phyloP scores from a whole-genome alignment of 805 yeast species.

The Naumovozyma dairenensis region DNA sequence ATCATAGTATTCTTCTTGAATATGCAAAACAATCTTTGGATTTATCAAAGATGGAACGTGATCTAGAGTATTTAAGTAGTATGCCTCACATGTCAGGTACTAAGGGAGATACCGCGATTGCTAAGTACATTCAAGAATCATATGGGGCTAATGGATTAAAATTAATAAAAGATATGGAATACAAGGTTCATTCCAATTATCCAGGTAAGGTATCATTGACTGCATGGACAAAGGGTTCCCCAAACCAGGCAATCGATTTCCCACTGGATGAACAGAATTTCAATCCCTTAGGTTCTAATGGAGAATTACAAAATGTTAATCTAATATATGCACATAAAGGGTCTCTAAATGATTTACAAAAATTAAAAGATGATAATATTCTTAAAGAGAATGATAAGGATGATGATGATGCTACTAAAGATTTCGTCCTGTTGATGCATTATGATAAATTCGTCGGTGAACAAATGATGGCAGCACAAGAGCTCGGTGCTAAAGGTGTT shows the following conservation, averaged over 20 bases:
- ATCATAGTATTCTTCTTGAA: constrained; percentile 39
- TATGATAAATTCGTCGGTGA: constrained; percentile 43
- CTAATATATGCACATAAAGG: constrained; percentile 64
- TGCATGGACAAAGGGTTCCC: not conserved
- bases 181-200: constrained; percentile 53
- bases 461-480: constrained; percentile 45
- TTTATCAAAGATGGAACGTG: constrained; percentile 47
- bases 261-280: constrained; percentile 33
- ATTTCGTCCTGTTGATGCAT: constrained; percentile 46
- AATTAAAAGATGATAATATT: constrained; percentile 30
- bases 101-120: constrained; percentile 67
- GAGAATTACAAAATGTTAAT: constrained; percentile 39
- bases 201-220: constrained; percentile 21
- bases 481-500: constrained; percentile 49
- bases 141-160: constrained; percentile 50
- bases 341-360: constrained; percentile 40
- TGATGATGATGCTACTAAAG: constrained; percentile 33
- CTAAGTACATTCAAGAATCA: constrained; percentile 52
- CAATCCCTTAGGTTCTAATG: constrained; percentile 58
- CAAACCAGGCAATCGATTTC: constrained; percentile 2
- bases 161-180: constrained; percentile 33
- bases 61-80: constrained; percentile 58
- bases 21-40: constrained; percentile 42
- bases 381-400: constrained; percentile 30
- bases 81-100: constrained; percentile 85